phyloP scores from a whole-genome alignment of 2,329 filamentous ascomycete species.

The Cylindrodendrum hubeiense region DNA sequence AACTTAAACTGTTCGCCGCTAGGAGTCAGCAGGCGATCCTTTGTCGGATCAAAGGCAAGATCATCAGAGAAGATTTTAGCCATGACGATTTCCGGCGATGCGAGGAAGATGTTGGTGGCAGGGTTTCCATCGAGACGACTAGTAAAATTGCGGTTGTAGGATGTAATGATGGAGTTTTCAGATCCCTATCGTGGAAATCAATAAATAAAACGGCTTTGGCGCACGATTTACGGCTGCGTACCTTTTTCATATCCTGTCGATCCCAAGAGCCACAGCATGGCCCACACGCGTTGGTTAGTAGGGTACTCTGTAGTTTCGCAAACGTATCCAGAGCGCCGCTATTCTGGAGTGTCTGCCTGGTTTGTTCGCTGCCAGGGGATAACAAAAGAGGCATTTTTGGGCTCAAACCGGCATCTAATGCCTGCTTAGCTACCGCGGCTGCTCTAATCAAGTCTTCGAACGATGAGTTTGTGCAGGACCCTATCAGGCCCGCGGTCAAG shows the following conservation, averaged over 20 bases:
- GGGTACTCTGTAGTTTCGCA: background rate
- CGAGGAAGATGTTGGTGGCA: slow-evolving; percentile 92
- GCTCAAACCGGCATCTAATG: slow-evolving; percentile 87
- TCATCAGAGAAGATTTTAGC: slow-evolving; percentile 57
- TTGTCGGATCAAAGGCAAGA: slow-evolving; percentile 84
- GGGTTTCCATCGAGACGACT: slow-evolving; percentile 97
- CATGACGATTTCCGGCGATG: slow-evolving; percentile 90
- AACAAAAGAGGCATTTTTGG: slow-evolving; percentile 92
- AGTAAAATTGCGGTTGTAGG: slow-evolving; percentile 99
- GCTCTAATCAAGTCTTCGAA: slow-evolving; percentile 99
- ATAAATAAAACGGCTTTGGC: background rate
- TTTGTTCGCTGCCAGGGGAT: slow-evolving; percentile 96
- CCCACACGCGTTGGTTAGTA: slow-evolving; percentile 90
- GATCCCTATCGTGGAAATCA: slow-evolving; percentile 94
- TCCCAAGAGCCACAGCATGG: slow-evolving; percentile 98
- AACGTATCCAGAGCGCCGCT: slow-evolving; percentile 83
- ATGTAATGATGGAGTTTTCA: slow-evolving; percentile 96
- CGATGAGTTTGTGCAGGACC: slow-evolving; percentile 98
- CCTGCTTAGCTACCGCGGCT: slow-evolving; percentile 93
- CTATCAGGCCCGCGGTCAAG: slow-evolving; percentile 71
- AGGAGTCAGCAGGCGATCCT: slow-evolving; percentile 62
- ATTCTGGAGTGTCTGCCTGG: slow-evolving; percentile 85
- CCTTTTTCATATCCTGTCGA: slow-evolving; percentile 59
- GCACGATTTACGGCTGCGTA: background rate
- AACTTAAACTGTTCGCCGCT: slow-evolving; percentile 93